Conservation (phyloP, 805 yeast genomes). For the Monosporozyma yasuniensis region DNA sequence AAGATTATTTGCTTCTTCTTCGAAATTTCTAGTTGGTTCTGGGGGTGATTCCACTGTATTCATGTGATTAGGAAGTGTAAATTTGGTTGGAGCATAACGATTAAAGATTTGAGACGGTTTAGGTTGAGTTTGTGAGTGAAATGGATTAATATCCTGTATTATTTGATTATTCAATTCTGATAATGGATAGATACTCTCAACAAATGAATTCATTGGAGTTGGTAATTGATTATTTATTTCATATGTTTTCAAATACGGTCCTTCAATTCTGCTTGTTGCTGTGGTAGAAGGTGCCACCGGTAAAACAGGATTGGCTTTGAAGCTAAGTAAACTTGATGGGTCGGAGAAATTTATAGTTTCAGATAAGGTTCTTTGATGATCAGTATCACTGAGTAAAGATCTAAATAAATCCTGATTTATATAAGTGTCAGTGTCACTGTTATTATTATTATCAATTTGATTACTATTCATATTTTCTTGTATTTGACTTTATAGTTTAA, state of each 20-base stretch:
- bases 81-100: background rate
- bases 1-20: slow-evolving; percentile 1
- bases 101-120: background rate
- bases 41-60: background rate
- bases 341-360: background rate
- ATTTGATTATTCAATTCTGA: background rate
- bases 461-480: background rate
- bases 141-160: background rate
- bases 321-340: background rate
- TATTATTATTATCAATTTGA: background rate
- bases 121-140: background rate
- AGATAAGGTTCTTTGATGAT: background rate
- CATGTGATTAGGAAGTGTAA: background rate
- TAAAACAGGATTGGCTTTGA: background rate
- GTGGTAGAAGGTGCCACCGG: background rate
- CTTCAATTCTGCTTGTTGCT: background rate
- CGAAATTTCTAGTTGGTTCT: slow-evolving; percentile 2
- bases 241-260: background rate
- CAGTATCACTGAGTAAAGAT: background rate
- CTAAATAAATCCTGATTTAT: background rate
- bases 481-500: background rate
- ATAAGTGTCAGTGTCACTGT: background rate
- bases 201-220: slow-evolving; percentile 4
- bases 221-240: background rate
- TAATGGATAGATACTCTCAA: slow-evolving; percentile 3